Evolutionary conservation across 768 basidiomycete species (phyloP).

Genomic region (Podaxis sp.): DNA sequence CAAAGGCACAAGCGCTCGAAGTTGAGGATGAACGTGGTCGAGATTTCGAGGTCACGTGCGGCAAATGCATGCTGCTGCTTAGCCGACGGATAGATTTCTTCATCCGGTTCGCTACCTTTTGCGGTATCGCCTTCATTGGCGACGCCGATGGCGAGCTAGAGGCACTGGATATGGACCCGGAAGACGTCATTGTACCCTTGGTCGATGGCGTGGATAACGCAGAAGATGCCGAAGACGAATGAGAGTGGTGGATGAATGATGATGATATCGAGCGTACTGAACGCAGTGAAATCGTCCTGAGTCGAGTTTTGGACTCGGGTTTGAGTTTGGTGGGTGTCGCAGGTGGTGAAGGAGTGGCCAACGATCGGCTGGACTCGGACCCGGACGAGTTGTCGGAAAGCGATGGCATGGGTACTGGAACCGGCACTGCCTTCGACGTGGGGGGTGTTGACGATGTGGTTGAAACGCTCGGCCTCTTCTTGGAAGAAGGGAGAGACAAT

Average conservation of each 20-base stretch:
- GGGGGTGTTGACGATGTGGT: neutral
- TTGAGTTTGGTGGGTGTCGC: neutral
- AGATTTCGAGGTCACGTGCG: conserved; percentile 31
- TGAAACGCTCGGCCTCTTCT: neutral
- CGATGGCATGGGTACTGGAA: conserved; percentile 1
- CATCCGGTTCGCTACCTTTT: conserved; percentile 31
- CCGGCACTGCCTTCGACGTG: neutral
- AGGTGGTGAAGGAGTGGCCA: neutral
- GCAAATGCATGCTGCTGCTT: conserved; percentile 28
- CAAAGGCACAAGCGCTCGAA: conserved; percentile 25
- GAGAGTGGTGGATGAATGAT: conserved; percentile 8
- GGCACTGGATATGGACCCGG: neutral
- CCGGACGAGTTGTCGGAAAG: neutral
- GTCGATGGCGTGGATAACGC: conserved; percentile 10
- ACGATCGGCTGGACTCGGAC: neutral
- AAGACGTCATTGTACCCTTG: conserved; percentile 10
- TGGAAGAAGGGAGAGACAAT: conserved; percentile 10
- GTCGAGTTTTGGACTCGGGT: neutral
- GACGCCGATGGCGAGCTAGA: conserved; percentile 18
- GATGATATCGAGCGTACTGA: conserved; percentile 16
- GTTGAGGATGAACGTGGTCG: conserved; percentile 19
- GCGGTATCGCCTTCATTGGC: conserved; percentile 22
- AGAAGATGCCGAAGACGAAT: conserved; percentile 5
- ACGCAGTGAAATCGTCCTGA: conserved; percentile 11
- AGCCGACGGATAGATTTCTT: conserved; percentile 33